phyloP scores from a whole-genome alignment of 768 basidiomycete genomes.

The Macrolepiota fuliginosa region DNA sequence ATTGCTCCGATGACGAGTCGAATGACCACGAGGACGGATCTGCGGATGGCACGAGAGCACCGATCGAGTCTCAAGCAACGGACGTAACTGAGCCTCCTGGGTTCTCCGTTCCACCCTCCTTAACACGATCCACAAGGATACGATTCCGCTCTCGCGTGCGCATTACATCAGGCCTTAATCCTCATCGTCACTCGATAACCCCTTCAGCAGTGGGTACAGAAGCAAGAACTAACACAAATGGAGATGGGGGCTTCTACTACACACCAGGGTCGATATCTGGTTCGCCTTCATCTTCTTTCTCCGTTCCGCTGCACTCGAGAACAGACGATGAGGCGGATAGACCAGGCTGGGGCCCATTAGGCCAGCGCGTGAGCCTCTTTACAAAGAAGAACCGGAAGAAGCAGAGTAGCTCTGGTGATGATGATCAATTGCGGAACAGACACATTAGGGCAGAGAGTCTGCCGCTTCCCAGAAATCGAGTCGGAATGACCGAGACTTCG shows the following conservation, averaged over 20 bases:
- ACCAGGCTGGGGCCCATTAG: slow-evolving; percentile 61
- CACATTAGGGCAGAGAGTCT: neutral
- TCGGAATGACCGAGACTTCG: neutral
- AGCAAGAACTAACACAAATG: neutral
- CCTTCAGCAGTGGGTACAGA: neutral
- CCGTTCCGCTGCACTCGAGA: slow-evolving; percentile 69
- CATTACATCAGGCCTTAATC: slow-evolving; percentile 67
- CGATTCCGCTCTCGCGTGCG: slow-evolving; percentile 76
- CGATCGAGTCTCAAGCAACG: neutral
- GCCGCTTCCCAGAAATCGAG: neutral
- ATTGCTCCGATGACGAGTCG: neutral
- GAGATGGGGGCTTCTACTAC: slow-evolving; percentile 19
- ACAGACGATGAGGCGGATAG: slow-evolving; percentile 42
- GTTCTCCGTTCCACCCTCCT: slow-evolving; percentile 5
- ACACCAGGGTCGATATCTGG: slow-evolving; percentile 41
- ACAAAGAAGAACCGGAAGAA: slow-evolving; percentile 23
- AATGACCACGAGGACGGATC: neutral
- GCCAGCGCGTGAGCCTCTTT: slow-evolving; percentile 47
- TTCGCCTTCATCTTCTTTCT: slow-evolving; percentile 79
- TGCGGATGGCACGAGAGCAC: neutral
- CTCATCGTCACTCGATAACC: slow-evolving; percentile 32
- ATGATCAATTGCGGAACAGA: slow-evolving; percentile 4
- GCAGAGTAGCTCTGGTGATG: slow-evolving; percentile 17
- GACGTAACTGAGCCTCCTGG: neutral
- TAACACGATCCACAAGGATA: slow-evolving; percentile 33